A percentile compares a stretch with the other conserved stretches of the same genome.
Evolutionary conservation across 192 early-diverging fungal species (phyloP).

Genomic region (Polychytrium aggregatum): DNA sequence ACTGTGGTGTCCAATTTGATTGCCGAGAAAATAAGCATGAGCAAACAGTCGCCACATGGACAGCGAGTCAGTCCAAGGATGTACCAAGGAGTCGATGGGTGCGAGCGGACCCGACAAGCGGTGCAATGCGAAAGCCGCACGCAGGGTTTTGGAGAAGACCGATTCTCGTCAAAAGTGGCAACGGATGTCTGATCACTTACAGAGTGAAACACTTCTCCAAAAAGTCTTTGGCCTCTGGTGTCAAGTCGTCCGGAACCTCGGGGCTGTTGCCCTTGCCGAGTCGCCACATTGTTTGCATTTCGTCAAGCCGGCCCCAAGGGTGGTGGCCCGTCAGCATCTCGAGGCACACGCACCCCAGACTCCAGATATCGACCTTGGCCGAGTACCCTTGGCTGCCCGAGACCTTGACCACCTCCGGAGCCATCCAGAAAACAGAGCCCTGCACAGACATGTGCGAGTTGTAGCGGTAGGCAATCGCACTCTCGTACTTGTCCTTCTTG

Average conservation of each 20-base stretch:
- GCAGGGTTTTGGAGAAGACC: background rate
- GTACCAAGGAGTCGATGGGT: background rate
- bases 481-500: constrained; percentile 63
- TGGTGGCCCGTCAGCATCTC: constrained; percentile 97
- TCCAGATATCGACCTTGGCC: constrained; percentile 60
- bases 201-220: constrained; percentile 65
- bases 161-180: no score
- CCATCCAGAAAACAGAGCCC: constrained; percentile 98
- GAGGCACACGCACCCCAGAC: constrained; percentile 87
- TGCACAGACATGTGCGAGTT: constrained; percentile 63
- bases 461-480: constrained; percentile 28
- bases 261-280: constrained; percentile 69
- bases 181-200: constrained; percentile 42
- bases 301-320: constrained; percentile 55
- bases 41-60: background rate
- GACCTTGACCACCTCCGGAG: constrained; percentile 94
- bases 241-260: constrained; percentile 63
- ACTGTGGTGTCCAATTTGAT: constrained; percentile 13
- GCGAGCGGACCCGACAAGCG: background rate
- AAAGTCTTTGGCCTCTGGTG: constrained; percentile 62
- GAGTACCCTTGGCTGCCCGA: constrained; percentile 88
- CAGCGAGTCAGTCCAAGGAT: background rate
- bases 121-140: background rate
- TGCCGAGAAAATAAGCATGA: background rate
- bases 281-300: constrained; percentile 54